Evolutionary conservation across 2,329 filamentous ascomycete genomes (phyloP).

Genomic region (Fragosphaeria purpurea): DNA sequence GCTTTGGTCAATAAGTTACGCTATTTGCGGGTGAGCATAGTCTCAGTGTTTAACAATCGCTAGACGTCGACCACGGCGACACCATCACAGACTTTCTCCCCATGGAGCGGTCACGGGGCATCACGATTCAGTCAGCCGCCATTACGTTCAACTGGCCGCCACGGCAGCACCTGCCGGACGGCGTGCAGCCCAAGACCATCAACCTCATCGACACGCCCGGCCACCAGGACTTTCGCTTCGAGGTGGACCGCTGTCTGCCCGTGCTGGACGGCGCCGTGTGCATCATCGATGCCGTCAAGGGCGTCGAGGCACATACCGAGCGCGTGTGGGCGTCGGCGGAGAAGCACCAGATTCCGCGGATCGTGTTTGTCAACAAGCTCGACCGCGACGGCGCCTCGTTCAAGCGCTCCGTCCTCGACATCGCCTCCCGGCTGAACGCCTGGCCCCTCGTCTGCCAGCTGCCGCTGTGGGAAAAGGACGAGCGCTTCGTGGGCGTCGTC

Average conservation of each 20-base stretch:
- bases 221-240: constrained; percentile 95
- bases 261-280: constrained; percentile 25
- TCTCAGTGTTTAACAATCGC: background rate
- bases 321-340: constrained; percentile 90
- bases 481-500: constrained; percentile 67
- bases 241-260: constrained; percentile 75
- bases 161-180: constrained; percentile 27
- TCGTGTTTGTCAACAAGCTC: constrained; percentile 76
- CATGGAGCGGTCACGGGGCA: constrained; percentile 81
- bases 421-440: constrained; percentile 66
- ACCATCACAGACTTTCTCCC: constrained; percentile 96
- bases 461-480: constrained; percentile 81
- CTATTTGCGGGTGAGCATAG: background rate
- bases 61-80: constrained; percentile 89
- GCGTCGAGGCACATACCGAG: constrained; percentile 91
- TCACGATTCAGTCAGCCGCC: constrained; percentile 95
- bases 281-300: constrained; percentile 28
- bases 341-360: constrained; percentile 71
- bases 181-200: constrained; percentile 52
- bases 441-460: constrained; percentile 93
- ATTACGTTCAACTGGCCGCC: constrained; percentile 89
- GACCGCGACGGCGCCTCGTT: constrained; percentile 78
- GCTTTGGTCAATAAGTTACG: background rate
- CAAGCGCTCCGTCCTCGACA: constrained; percentile 73
- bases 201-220: constrained; percentile 95